Conservation (phyloP, 2,329 filamentous ascomycete genomes). For the Fusarium sambucinum region DNA sequence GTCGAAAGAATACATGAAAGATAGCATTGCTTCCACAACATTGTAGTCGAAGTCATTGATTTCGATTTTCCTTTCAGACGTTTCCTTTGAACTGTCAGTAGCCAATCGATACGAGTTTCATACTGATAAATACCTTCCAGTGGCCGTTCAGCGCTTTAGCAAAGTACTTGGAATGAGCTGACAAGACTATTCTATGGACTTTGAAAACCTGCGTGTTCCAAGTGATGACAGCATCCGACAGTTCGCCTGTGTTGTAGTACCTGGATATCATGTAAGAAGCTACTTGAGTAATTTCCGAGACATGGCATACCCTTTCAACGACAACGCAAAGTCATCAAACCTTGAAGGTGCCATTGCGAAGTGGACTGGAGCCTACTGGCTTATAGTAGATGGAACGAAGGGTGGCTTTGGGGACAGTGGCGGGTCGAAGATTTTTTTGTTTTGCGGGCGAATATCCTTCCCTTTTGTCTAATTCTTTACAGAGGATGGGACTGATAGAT, state of each 20-base stretch:
- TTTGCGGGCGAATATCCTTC: too few species aligned
- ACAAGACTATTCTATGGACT: background rate
- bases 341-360: too few species aligned
- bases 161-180: background rate
- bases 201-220: background rate
- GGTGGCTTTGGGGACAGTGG: too few species aligned
- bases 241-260: background rate
- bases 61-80: background rate
- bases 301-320: background rate
- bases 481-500: too few species aligned
- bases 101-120: background rate
- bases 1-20: slow-evolving; percentile 18
- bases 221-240: background rate
- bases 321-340: background rate
- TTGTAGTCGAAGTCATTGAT: slow-evolving; percentile 9
- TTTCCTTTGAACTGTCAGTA: background rate
- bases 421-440: too few species aligned
- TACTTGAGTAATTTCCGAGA: background rate
- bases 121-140: background rate
- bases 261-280: accelerated
- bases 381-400: too few species aligned
- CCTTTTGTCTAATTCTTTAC: too few species aligned
- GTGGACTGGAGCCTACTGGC: too few species aligned
- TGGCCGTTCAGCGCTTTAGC: background rate
- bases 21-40: slow-evolving; percentile 16